These are phyloP conservation scores for Phalaenopsis equestris DNA, from an alignment of 106 monocot genomes.

Conservation along the genomic window DNA sequence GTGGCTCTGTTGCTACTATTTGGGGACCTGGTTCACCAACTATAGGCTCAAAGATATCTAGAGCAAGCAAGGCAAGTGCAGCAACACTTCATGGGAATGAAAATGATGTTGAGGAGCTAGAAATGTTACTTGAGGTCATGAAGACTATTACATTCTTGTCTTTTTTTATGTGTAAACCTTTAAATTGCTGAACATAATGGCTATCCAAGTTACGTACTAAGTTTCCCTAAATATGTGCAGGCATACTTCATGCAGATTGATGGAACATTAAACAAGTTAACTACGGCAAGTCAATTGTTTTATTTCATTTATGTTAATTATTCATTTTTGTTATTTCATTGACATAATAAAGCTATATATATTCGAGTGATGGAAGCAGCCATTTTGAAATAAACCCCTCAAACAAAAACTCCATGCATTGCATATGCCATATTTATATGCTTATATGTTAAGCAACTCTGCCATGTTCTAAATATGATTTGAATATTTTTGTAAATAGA, in stretches of 20 bases:
- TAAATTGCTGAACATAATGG: neutral
- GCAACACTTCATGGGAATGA: slow-evolving; percentile 81
- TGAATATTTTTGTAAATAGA: no score
- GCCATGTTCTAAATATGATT: no score
- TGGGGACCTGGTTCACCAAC: slow-evolving; percentile 66
- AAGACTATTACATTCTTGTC: neutral
- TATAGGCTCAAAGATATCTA: slow-evolving; percentile 70
- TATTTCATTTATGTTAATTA: neutral
- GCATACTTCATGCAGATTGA: slow-evolving; percentile 98
- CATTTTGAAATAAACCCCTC: no score
- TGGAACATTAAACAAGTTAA: slow-evolving; percentile 86
- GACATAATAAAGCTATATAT: no score
- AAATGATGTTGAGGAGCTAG: slow-evolving; percentile 95
- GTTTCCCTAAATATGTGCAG: slow-evolving; percentile 28
- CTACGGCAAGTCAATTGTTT: slow-evolving; percentile 36
- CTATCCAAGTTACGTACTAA: neutral
- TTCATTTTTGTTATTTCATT: neutral
- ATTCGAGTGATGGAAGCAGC: no score
- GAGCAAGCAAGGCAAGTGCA: slow-evolving; percentile 73
- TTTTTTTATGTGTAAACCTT: neutral
- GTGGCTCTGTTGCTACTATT: slow-evolving; percentile 49
- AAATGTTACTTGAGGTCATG: slow-evolving; percentile 89
- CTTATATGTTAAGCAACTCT: no score
- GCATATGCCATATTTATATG: no score
- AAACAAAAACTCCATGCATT: no score